Percentiles rank a stretch among this genome's conserved stretches.
Conservation (phyloP, 2,329 filamentous ascomycete species). For the Ophiosphaerella narmari region DNA sequence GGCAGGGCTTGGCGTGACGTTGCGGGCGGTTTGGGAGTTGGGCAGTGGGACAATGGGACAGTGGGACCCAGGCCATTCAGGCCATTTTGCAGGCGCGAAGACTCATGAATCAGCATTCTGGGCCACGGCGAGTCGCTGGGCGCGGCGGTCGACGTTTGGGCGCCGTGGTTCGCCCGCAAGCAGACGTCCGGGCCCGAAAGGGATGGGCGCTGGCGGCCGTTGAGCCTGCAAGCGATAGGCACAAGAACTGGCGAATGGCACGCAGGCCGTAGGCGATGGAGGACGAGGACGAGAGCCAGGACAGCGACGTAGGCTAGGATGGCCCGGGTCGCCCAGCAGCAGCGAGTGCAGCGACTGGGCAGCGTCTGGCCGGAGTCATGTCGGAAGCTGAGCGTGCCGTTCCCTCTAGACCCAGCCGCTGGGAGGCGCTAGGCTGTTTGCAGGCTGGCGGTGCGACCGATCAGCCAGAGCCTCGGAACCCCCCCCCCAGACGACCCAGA, state of each 20-base stretch:
- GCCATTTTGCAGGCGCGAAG: slow-evolving; percentile 1
- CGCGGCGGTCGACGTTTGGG: slow-evolving; percentile 7
- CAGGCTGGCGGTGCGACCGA: slow-evolving; percentile 8
- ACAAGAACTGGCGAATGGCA: slow-evolving; percentile 6
- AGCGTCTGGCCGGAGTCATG: slow-evolving; percentile 1
- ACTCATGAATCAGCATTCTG: slow-evolving; percentile 17
- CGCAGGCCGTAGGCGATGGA: no score
- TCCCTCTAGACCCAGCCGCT: slow-evolving; percentile 15
- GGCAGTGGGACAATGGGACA: no score
- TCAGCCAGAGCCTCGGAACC: slow-evolving; percentile 13
- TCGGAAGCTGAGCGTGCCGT: slow-evolving; percentile 26
- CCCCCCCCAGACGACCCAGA: slow-evolving; percentile 1
- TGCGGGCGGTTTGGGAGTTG: no score
- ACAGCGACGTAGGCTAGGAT: slow-evolving; percentile 33
- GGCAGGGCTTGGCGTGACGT: slow-evolving; percentile 7
- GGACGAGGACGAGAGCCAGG: slow-evolving; percentile 11
- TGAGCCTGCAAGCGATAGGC: slow-evolving; percentile 20
- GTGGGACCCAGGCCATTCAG: no score
- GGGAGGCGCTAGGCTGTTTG: slow-evolving; percentile 4
- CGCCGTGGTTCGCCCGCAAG: background rate
- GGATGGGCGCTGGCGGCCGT: slow-evolving; percentile 29
- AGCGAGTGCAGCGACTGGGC: slow-evolving; percentile 13
- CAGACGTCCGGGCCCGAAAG: slow-evolving; percentile 16
- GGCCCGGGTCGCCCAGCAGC: no score
- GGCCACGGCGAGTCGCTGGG: slow-evolving; percentile 1